Evolutionary conservation across 176 grass and related monocot species (phyloP).

Genomic region (Oryza punctata): DNA sequence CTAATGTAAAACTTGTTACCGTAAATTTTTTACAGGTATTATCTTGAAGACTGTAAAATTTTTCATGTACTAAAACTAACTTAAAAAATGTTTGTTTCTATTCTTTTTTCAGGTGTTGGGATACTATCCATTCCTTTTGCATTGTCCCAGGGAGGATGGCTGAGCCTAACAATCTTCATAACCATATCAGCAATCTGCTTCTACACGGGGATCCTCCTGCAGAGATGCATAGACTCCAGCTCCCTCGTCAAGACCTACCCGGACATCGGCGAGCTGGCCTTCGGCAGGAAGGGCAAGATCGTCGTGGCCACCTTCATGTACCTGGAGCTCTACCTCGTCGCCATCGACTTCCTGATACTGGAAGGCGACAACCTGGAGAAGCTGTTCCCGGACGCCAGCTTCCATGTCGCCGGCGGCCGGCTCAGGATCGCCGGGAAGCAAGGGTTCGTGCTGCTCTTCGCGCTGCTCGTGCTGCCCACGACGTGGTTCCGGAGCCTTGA

Average conservation of each 20-base stretch:
- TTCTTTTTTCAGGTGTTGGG: conserved; percentile 58
- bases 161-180: conserved; percentile 66
- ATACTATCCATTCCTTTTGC: conserved; percentile 82
- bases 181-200: conserved; percentile 65
- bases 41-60: too few species aligned
- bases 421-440: conserved; percentile 74
- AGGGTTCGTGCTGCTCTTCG: conserved; percentile 73
- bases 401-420: conserved; percentile 49
- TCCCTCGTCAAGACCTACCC: conserved; percentile 76
- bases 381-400: conserved; percentile 60
- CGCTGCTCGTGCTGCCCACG: conserved; percentile 69
- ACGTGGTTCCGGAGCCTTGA: conserved; percentile 87
- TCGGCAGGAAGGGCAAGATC: conserved; percentile 59
- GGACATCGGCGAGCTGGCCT: conserved; percentile 81
- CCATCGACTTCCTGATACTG: conserved; percentile 82
- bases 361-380: conserved; percentile 96
- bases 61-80: background rate
- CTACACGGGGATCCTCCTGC: conserved; percentile 79
- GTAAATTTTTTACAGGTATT: too few species aligned
- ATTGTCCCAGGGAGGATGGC: conserved; percentile 87
- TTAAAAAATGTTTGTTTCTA: conserved; percentile 2
- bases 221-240: conserved; percentile 78
- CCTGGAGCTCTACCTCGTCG: conserved; percentile 74
- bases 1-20: too few species aligned
- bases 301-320: conserved; percentile 59